Evolutionary conservation across 2,329 filamentous ascomycete genomes (phyloP).

Genomic region (Beauveria bassiana): DNA sequence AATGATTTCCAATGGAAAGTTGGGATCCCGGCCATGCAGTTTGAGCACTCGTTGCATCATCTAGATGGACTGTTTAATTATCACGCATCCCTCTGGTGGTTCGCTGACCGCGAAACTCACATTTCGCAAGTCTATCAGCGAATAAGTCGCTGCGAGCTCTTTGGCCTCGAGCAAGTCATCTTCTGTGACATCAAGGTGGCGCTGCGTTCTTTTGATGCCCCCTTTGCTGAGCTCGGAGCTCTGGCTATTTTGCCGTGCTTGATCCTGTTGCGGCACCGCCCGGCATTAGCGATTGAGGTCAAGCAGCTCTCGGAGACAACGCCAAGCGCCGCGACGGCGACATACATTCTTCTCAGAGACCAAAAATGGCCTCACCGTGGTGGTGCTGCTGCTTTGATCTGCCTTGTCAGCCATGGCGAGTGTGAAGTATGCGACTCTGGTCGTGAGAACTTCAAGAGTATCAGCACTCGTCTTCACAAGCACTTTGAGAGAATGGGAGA

Average conservation of each 20-base stretch:
- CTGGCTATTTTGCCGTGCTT: background rate
- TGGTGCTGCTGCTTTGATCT: background rate
- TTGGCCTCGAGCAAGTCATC: slow-evolving; percentile 37
- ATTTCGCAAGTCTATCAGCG: slow-evolving; percentile 25
- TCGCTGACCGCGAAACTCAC: slow-evolving; percentile 15
- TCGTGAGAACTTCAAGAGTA: background rate
- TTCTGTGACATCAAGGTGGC: slow-evolving; percentile 30
- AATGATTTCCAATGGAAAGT: slow-evolving; percentile 28
- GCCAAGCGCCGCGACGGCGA: background rate
- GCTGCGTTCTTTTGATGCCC: background rate
- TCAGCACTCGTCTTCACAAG: background rate
- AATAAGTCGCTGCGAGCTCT: slow-evolving; percentile 27
- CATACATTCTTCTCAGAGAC: background rate
- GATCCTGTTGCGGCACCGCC: background rate
- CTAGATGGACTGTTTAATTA: slow-evolving; percentile 13
- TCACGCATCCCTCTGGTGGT: too few relatives aligned
- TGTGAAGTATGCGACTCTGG: background rate
- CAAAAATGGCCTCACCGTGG: background rate
- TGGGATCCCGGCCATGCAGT: slow-evolving; percentile 29
- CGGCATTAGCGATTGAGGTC: background rate
- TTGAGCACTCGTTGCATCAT: slow-evolving; percentile 27
- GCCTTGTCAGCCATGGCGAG: background rate
- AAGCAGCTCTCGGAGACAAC: background rate
- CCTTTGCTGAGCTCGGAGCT: background rate
- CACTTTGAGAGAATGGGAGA: background rate